Base-by-base conservation (phyloP, 768 basidiomycete species). In the Collybia nuda region DNA sequence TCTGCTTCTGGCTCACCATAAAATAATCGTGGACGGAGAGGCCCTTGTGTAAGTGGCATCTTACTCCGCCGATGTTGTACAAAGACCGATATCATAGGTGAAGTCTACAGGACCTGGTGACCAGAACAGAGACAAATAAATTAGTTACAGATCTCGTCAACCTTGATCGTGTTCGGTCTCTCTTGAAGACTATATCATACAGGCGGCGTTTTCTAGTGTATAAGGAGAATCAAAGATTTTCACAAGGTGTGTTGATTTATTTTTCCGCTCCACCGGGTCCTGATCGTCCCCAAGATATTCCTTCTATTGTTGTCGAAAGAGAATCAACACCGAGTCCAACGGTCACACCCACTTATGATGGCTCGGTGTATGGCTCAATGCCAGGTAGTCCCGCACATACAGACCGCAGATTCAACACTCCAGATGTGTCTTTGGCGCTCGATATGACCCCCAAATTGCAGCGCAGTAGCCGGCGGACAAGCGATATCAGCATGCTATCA, bases 11-110 rank as follows among this genome's bases (percentile, higher is more conserved):
- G 88, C 91, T 1, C 96, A 97, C 63, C 86, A 98, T 71, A 94
- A 91, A 66, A 71, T 98, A 45, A 93, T 98, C 55, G 80, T 91
- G 44, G 93, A 97, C 67, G 82, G 81, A 22, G 89, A 93, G 24
- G 95, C 95, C 12, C 71, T 98, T 21, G 80, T 85, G 95, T 96
- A 66, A 63, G 91, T 80, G 12, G 28, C 17, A 23, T 36, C 35
- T 19, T 5, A 8, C 22, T 36, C 18, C 29, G 8, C 29, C 3
- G 19, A 17, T 8, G 23, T 12, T 6, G 11, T 24, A 38, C 44
- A 40, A 49, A 54, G 40, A 51, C 41, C 62, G 36, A 62, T 50
- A 11, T 18, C 38, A n/a, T 35, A 19, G 50, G 7, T 19, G 2
- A 55, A 97, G 94, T 28, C 64, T 96, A 48, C 86, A 91, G 53